Conservation (phyloP, 2,329 filamentous ascomycete species). For the Aspergillus glaucus region DNA sequence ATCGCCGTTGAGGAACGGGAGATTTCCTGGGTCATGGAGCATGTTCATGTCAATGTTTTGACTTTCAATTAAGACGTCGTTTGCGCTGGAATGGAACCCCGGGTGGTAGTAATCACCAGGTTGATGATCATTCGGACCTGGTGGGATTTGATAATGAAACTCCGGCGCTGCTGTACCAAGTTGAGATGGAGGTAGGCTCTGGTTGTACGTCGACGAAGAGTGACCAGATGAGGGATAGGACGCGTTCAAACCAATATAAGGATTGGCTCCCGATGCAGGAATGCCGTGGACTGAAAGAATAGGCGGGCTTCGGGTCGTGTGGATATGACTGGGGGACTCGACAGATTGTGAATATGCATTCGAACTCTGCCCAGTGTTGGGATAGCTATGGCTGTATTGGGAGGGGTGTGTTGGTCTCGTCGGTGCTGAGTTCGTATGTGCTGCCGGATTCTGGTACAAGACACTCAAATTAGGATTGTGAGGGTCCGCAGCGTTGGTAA, state of each 20-base stretch:
- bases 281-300: conserved; percentile 36
- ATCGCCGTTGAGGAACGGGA: conserved; percentile 46
- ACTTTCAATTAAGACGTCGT: conserved; percentile 63
- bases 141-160: conserved; percentile 19
- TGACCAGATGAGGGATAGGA: conserved; percentile 27
- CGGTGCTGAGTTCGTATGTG: conserved; percentile 17
- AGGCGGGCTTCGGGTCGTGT: conserved; percentile 12
- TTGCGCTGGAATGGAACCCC: conserved; percentile 12
- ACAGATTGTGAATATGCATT: conserved; percentile 26
- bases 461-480: conserved; percentile 76
- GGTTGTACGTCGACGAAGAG: conserved; percentile 20
- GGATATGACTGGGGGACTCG: conserved; percentile 23
- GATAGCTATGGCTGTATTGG: conserved; percentile 25
- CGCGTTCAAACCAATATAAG: conserved; percentile 46
- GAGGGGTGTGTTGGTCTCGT: conserved; percentile 25
- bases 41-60: conserved; percentile 70
- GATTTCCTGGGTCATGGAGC: conserved; percentile 40
- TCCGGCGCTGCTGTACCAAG: conserved; percentile 14
- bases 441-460: conserved; percentile 60
- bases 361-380: conserved; percentile 12
- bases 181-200: conserved; percentile 12
- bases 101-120: conserved; percentile 12
- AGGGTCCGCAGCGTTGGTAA: conserved; percentile 83
- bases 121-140: conserved; percentile 13
- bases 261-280: conserved; percentile 27